Base-by-base conservation (phyloP, 805 yeast genomes). In the Wickerhamiella alocasiicola region DNA sequence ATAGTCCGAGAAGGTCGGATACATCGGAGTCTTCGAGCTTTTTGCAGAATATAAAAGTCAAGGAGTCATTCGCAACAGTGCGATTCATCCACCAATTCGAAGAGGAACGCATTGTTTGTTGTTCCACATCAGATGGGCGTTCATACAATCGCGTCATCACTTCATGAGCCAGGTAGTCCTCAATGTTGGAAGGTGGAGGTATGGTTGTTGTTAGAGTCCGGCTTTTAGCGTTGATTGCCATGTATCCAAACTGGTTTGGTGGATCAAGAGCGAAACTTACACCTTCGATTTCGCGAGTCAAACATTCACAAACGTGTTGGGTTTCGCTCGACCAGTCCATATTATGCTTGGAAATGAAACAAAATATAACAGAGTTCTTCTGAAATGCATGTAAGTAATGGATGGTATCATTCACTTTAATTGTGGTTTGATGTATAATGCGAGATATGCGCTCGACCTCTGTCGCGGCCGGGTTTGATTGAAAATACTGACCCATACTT, bases 261-360 rank as follows among this genome's bases (percentile, higher is more conserved):
- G 45, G 45, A 19, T 35, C 38, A 5, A 25, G 37, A 2, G 45
- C 45, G 17, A 37, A 42, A n/a, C 31, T 21, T 21, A 42, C 31
- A 21, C 39, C 42, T 21, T 31, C 33, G 11, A 42, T 13, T 3
- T 36, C 31, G 15, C 23, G 32, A 11, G 37, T 16, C 27, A 32
- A 7, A 6, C 13, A 11, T 4, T 17, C 13, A 19, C 36, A 32
- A 13, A 26, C 13, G 13, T 9, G 26, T 13, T 32, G 26, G 11
- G 20, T 15, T n/a, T 6, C 6, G 5, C 26, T 19, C n/a, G 9
- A 11, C 36, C 36, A 32, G 5, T 12, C 5, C 11, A 13, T n/a
- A 6, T 21, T 19, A 4, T 21, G 11, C 4, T 32, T n/a, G 6
- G 36, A 32, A 13, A 32, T 32, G 24, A 32, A 32, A n/a, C 17